Evolutionary conservation across 805 yeast genomes (phyloP).

Genomic region (Debaryomyces prosopidis): DNA sequence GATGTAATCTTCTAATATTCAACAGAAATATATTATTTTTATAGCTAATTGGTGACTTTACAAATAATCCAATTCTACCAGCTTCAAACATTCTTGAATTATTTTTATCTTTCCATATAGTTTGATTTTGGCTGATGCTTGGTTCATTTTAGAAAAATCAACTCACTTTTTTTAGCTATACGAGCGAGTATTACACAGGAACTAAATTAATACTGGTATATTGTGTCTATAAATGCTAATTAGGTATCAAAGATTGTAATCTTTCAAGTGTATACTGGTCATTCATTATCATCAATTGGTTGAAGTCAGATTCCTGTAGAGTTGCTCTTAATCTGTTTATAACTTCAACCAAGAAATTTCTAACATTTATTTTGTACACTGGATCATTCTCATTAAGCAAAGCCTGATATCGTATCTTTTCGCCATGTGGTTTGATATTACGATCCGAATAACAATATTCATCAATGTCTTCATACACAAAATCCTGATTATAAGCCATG

Average conservation of each 20-base stretch:
- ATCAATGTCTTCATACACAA: slow-evolving; percentile 41
- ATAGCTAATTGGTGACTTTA: background rate
- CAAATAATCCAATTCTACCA: background rate
- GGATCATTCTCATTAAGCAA: slow-evolving; percentile 35
- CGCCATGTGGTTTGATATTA: slow-evolving; percentile 44
- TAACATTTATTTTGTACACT: slow-evolving; percentile 46
- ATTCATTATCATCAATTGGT: slow-evolving; percentile 31
- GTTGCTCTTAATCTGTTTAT: slow-evolving; percentile 25
- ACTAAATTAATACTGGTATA: too few relatives aligned
- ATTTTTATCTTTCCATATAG: too few relatives aligned
- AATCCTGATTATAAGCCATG: slow-evolving; percentile 37
- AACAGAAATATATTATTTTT: background rate
- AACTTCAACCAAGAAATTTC: slow-evolving; percentile 37
- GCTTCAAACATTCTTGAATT: background rate
- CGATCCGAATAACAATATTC: slow-evolving; percentile 43
- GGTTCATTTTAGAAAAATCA: background rate
- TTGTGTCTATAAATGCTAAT: background rate
- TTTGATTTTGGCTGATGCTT: too few relatives aligned
- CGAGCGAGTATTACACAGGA: background rate
- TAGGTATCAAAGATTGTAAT: slow-evolving; percentile 14
- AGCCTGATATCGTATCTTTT: slow-evolving; percentile 35
- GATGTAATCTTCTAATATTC: background rate
- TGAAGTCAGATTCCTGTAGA: slow-evolving; percentile 31
- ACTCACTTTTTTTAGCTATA: background rate
- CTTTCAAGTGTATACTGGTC: slow-evolving; percentile 37